A percentile compares a stretch with the other conserved stretches of the same genome.
These are phyloP conservation scores for Neonectria ditissima DNA, from an alignment of 2,329 filamentous ascomycete species.

Conservation along the genomic window DNA sequence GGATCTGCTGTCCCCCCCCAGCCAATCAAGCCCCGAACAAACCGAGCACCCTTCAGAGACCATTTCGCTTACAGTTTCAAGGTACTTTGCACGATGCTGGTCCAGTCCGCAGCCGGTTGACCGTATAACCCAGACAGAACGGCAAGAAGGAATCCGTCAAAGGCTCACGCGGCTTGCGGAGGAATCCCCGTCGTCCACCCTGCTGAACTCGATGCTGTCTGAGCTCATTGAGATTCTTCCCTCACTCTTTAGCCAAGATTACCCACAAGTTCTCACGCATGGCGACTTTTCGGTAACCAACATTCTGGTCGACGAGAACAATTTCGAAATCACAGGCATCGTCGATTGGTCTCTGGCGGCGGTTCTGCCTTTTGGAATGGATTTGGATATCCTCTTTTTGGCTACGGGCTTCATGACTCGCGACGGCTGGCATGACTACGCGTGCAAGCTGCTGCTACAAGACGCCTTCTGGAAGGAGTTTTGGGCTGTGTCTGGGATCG, in stretches of 20 bases:
- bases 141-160: conserved; percentile 32
- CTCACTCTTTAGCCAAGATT: conserved; percentile 42
- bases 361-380: conserved; percentile 40
- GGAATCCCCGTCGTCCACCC: conserved; percentile 21
- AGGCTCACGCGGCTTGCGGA: conserved; percentile 33
- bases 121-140: conserved; percentile 25
- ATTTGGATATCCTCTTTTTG: conserved; percentile 41
- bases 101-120: conserved; percentile 22
- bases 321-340: conserved; percentile 42
- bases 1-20: too few relatives aligned
- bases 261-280: conserved; percentile 47
- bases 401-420: conserved; percentile 43
- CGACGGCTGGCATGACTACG: conserved; percentile 46
- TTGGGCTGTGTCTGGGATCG: conserved; percentile 38
- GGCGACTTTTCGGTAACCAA: conserved; percentile 47
- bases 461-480: conserved; percentile 47
- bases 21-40: conserved; percentile 1
- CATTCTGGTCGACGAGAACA: conserved; percentile 45
- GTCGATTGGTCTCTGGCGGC: conserved; percentile 47
- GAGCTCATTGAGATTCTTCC: conserved; percentile 37
- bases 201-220: conserved; percentile 26
- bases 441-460: conserved; percentile 35
- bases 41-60: conserved; percentile 9
- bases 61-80: conserved; percentile 26
- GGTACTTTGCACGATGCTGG: conserved; percentile 46